Base-by-base conservation (phyloP, 192 early-diverging fungal genomes). In the Mortierella alpina region DNA sequence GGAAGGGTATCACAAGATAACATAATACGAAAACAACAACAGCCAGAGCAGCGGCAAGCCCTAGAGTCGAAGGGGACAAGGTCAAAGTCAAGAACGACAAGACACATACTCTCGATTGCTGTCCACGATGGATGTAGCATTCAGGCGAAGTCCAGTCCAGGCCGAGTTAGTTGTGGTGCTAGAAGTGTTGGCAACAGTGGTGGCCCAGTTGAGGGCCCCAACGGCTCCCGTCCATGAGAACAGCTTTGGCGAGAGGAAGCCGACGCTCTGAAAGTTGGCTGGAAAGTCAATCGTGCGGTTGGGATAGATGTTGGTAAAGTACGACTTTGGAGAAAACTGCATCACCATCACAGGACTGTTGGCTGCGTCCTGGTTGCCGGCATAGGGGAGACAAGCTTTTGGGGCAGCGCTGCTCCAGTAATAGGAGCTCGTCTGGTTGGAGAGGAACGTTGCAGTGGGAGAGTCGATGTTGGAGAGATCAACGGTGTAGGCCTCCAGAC, bases 391-490 rank as follows among this genome's bases (percentile, higher is more conserved):
- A 14, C 75, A 79, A 9, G 69, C 63, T 63, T 67, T 70, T 8
- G 31, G 50, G 7, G 69, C 42, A 8, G n/a, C 5, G 20, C 56
- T 62, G 46, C 63, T 66, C 75, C 75, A 79, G 46, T 22, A 52
- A 8, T 11, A 0, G 13, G 7, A 0, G 47, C n/a, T 40, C 7
- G 57, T 60, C 73, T 75, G 65, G 59, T 23, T 68, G 20, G 49
- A 54, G 44, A 79, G 49, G 20, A 67, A 39, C 7, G 69, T 67
- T 18, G 69, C 69, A 8, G 58, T 56, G 46, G 75, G 75, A 7
- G 75, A 47, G 45, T 66, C 72, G 64, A 71, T 61, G 69, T 79
- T 72, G 56, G 69, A 5, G 42, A 79, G 45, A 45, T 56, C 55
- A 22, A 79, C 39, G 9, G 51, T 39, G 52, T 79, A 79, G 39